Percentiles rank a stretch among this genome's conserved stretches.
Conservation (phyloP, 306 rosid species). For the Prunus mume region DNA sequence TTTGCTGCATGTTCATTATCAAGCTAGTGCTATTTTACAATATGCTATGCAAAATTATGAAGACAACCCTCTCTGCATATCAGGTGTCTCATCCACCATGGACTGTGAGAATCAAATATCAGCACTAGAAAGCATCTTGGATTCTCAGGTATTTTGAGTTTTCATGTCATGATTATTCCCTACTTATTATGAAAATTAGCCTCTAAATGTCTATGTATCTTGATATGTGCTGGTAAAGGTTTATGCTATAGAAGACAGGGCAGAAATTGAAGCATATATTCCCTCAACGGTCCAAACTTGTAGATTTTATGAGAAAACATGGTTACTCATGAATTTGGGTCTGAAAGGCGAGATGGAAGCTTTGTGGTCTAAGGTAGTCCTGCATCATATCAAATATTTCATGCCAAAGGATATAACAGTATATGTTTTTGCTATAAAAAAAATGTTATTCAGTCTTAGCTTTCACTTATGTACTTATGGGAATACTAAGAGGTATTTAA, state of each 20-base stretch:
- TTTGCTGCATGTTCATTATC: not conserved
- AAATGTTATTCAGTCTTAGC: not conserved
- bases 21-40: not conserved
- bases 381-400: not conserved
- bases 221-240: slow-evolving; percentile 39
- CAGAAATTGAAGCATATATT: slow-evolving; percentile 53
- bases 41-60: not conserved
- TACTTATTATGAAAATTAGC: not conserved
- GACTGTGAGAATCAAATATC: slow-evolving; percentile 71
- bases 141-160: slow-evolving; percentile 49
- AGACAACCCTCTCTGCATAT: not conserved
- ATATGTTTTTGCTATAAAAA: not conserved
- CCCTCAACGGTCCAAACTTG: slow-evolving; percentile 61
- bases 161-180: not conserved
- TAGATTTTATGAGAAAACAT: slow-evolving; percentile 53
- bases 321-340: slow-evolving; percentile 27
- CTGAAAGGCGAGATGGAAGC: slow-evolving; percentile 77
- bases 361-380: slow-evolving; percentile 62
- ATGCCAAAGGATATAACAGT: not conserved
- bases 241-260: slow-evolving; percentile 62
- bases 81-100: slow-evolving; percentile 64
- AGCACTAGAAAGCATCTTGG: slow-evolving; percentile 71
- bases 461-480: slow-evolving; percentile 5
- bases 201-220: not conserved
- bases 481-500: slow-evolving; percentile 20